Base-by-base conservation (phyloP, 2,329 filamentous ascomycete genomes). In the Fusarium piperis region DNA sequence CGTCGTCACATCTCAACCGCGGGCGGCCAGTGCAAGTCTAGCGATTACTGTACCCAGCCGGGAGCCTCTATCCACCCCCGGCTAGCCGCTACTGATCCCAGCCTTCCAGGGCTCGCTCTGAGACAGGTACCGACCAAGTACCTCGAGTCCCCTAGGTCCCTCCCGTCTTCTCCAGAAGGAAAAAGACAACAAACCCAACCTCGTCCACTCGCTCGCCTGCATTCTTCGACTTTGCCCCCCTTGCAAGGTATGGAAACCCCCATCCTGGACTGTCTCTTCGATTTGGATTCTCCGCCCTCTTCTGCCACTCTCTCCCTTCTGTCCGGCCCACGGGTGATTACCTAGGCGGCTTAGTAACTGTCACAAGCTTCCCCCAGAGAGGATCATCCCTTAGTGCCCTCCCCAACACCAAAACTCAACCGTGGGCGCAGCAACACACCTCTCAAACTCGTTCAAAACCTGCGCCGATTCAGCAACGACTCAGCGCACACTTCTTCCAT, bases 111-210 rank as follows among this genome's bases (percentile, higher is more conserved):
- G 65, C 59, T 72, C 58, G 56, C 62, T 26, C 18, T 30, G 41
- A 13, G 46, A 12, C 13, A 72, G 51, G 69, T 72, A 72, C 52
- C 53, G 3, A 20, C 10, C 20, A 72, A 64, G 69, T 72, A 72
- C 66, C 44, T 59, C 46, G 10, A 36, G 39, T 46, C 41, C 38
- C 20, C 15, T 41, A 32, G 30, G 38, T 18, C 41, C 26, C 23
- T 33, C 33, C 58, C 35, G 48, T 53, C 30, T 30, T 66, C 56
- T 53, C 57, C 56, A 52, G 58, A 57, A 39, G 23, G 35, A 44
- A 55, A 18, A 32, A 32, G 41, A 38, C 32, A 61, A 61, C 26
- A 32, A 39, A 39, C 58, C 58, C 41, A 52, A 60, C 41, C 58
- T 59, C 38, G 48, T n/a, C 38, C 32, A 33, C 44, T 32, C 28